phyloP scores from a whole-genome alignment of 116 monocot genomes.

The Papilionanthe hybrid region DNA sequence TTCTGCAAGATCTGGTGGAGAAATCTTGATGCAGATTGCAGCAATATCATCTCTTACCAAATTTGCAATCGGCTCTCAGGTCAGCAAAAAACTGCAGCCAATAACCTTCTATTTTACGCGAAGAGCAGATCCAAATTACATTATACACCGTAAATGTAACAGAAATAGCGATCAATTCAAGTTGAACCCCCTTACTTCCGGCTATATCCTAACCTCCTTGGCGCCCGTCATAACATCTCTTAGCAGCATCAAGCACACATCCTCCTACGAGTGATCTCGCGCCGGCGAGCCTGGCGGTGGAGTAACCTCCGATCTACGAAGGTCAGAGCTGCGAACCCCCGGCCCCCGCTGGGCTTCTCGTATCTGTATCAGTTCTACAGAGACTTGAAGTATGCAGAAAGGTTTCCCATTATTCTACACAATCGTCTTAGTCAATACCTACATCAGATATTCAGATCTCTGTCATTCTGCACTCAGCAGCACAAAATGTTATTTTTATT shows the following conservation, averaged over 20 bases:
- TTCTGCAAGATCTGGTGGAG: slow-evolving; percentile 82
- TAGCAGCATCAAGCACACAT: slow-evolving; percentile 31
- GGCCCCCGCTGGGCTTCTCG: no score
- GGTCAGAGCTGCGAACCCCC: slow-evolving; percentile 18
- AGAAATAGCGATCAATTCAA: background rate
- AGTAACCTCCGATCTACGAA: background rate
- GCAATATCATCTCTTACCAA: slow-evolving; percentile 60
- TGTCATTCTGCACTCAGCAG: no score
- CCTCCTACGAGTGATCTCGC: slow-evolving; percentile 37
- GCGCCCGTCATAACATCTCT: slow-evolving; percentile 13
- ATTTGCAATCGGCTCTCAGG: slow-evolving; percentile 18
- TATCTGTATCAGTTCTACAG: no score
- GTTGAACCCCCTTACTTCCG: slow-evolving; percentile 16
- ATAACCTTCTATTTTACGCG: background rate
- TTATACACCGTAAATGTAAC: background rate
- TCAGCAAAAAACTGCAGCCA: background rate
- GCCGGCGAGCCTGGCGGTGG: background rate
- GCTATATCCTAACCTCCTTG: slow-evolving; percentile 17
- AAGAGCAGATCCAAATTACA: slow-evolving; percentile 24
- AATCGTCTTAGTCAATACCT: no score
- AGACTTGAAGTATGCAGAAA: no score
- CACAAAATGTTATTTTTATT: no score
- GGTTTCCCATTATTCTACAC: no score
- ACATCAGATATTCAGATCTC: no score
- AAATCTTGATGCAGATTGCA: slow-evolving; percentile 85